phyloP scores from a whole-genome alignment of 2,329 filamentous ascomycete species.

The Sclerotinia trifoliorum region DNA sequence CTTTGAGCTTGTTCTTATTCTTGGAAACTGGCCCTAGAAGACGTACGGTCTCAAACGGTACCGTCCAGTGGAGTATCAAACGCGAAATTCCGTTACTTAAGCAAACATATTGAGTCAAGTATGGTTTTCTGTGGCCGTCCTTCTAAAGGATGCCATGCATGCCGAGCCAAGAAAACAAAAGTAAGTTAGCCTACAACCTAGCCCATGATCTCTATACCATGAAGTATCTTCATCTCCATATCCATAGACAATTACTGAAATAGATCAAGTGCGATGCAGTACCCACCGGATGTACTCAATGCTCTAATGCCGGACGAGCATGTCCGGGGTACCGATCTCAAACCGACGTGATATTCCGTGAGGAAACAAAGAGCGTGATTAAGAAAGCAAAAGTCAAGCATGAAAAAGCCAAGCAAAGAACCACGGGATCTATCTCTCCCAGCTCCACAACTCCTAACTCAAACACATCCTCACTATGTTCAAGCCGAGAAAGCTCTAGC shows the following conservation, averaged over 20 bases:
- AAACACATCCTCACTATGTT: not conserved
- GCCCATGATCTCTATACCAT: not conserved
- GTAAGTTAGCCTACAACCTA: conserved; percentile 39
- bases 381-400: conserved; percentile 44
- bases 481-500: not conserved
- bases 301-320: conserved; percentile 50
- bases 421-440: not conserved
- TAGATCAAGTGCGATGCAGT: conserved; percentile 51
- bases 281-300: conserved; percentile 54
- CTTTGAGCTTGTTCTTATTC: not conserved
- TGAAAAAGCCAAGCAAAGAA: conserved; percentile 15
- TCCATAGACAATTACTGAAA: not conserved
- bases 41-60: too few species aligned
- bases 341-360: conserved; percentile 57
- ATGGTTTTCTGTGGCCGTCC: conserved; percentile 61
- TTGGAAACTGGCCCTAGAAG: not conserved
- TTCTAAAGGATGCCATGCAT: conserved; percentile 56
- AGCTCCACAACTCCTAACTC: not conserved
- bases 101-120: not conserved
- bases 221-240: not conserved
- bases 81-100: not conserved
- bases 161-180: conserved; percentile 55
- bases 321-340: conserved; percentile 57
- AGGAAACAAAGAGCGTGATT: conserved; percentile 56
- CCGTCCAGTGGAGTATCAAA: not conserved